phyloP scores from a whole-genome alignment of 495 filamentous ascomycete species.

The Corynascus novoguineensis region DNA sequence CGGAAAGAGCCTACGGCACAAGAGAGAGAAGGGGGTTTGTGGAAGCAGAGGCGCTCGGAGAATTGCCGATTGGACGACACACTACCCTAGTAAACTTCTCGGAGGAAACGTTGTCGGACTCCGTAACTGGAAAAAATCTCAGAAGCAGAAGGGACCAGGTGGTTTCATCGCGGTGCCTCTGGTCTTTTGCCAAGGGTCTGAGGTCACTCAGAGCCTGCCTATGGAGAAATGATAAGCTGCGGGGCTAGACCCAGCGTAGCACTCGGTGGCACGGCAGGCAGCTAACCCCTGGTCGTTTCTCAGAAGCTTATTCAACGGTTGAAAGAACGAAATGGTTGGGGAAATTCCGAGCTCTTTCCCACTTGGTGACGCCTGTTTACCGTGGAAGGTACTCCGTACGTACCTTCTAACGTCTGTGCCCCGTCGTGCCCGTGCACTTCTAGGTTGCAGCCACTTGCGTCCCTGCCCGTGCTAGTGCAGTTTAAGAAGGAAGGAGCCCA shows the following conservation, averaged over 20 bases:
- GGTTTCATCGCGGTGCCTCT: neutral
- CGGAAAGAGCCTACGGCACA: neutral
- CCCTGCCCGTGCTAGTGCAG: neutral
- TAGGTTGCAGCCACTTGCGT: neutral
- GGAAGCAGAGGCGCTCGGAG: neutral
- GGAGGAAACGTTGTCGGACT: neutral
- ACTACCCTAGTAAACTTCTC: neutral
- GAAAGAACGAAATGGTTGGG: neutral
- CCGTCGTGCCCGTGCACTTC: neutral
- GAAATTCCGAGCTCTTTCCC: no score
- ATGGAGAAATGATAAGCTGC: neutral
- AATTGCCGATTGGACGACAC: constrained; percentile 1
- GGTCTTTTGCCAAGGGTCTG: neutral
- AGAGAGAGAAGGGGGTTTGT: neutral
- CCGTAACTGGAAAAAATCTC: neutral
- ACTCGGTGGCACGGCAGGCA: neutral
- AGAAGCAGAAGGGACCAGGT: neutral
- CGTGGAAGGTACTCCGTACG: no score
- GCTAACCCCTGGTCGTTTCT: neutral
- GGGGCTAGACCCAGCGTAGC: neutral
- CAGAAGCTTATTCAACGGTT: neutral
- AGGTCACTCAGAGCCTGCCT: neutral
- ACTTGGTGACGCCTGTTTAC: no score
- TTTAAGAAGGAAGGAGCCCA: neutral
- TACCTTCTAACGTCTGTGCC: neutral